Conservation (phyloP, 768 basidiomycete species). For the Ephemerocybe angulata region DNA sequence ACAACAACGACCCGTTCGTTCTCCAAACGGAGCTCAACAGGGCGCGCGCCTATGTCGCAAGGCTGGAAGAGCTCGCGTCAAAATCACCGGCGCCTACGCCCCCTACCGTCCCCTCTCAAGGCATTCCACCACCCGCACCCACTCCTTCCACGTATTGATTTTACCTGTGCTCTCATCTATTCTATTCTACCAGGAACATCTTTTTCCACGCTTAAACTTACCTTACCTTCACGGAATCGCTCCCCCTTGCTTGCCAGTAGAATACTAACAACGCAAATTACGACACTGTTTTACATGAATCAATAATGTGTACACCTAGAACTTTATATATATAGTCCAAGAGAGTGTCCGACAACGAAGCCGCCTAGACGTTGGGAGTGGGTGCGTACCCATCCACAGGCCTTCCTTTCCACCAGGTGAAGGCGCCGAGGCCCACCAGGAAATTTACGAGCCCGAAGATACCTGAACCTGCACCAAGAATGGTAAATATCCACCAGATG, state of each 20-base stretch:
- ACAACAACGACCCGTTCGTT: not conserved
- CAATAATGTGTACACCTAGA: too few species aligned
- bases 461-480: conserved; percentile 75
- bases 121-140: not conserved
- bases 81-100: too few species aligned
- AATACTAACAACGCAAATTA: not conserved
- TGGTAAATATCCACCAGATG: conserved; percentile 71
- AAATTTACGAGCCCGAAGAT: conserved; percentile 72
- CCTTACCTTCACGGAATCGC: too few species aligned
- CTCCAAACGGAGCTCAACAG: not conserved
- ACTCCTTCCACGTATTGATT: too few species aligned
- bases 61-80: not conserved
- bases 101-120: not conserved
- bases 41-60: not conserved
- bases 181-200: not conserved
- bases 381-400: too few species aligned
- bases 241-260: too few species aligned
- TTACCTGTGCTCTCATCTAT: too few species aligned
- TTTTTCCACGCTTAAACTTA: too few species aligned
- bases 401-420: conserved; percentile 54
- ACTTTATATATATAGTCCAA: too few species aligned
- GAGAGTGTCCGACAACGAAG: too few species aligned
- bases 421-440: conserved; percentile 60
- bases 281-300: not conserved
- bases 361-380: too few species aligned